Base-by-base conservation (phyloP, 2,329 filamentous ascomycete genomes). In the Colletotrichum chlorophyti region DNA sequence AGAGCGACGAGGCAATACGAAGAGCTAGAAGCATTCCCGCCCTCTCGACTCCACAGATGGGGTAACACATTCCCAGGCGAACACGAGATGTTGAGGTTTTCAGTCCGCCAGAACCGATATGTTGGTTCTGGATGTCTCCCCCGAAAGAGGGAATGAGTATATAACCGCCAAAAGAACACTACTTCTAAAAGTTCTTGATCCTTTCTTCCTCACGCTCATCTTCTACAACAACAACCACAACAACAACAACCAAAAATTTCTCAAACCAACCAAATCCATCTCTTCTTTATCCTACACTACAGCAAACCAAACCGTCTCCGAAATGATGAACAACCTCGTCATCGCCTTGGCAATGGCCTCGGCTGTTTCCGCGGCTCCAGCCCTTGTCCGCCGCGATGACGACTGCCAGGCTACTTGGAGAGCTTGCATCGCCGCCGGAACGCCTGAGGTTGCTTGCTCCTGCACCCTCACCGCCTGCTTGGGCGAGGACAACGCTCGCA, bases 401-500 rank as follows among this genome's bases (percentile, higher is more conserved):
- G 49, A 31, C 14, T 62, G 59, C 50, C 32, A 55, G 15, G 45
- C 48, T 3, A 38, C 45, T 8, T 60, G 43, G 32, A 47, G 51
- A 6, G 46, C 34, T 15, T 62, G 59, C 49, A 29, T 60, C 29
- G 54, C 55, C 23, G 50, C 49, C 10, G 59, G 59, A 12, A 55
- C 45, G 4, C 23, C 50, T 14, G 50, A 52, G 40, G 24, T 55
- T 21, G 40, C 50, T 2, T 62, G 59, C 55, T 29, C 32, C 3
- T 62, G 59, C 55, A 46, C 38, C 6, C 46, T 60, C 11, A 38
- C 55, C 24, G 34, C 38, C 3, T 62, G 59, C 21, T 1, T 51
- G 2, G 59, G 59, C 27, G 55, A 62, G 29, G 59, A 62, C 34
- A 59, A 46, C 55, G 59, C 43, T n/a, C 59, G 59, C 27, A 37